Base-by-base conservation (phyloP, 2,329 filamentous ascomycete genomes). In the Sphaerulina vaccinii region DNA sequence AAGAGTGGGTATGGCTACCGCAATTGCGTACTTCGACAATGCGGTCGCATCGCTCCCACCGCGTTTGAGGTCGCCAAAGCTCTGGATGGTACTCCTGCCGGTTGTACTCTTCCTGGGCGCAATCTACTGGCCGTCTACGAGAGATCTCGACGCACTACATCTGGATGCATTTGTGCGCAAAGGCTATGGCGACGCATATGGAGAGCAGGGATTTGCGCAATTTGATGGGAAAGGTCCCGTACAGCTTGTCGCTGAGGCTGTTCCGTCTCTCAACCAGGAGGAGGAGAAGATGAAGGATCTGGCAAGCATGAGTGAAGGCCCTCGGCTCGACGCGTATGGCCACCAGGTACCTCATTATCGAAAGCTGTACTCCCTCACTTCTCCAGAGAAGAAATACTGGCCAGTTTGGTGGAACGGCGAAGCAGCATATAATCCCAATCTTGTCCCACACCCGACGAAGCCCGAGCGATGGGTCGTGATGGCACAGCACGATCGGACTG, bases 401-500 rank as follows among this genome's bases (percentile, higher is more conserved):
- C 55, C 58, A 21, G 73, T 83, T 62, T 65, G 71, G 13, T 80
- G 83, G 55, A 71, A 68, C 9, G 64, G 65, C 27, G 59, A 70
- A 5, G 49, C 60, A 5, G 70, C 71, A 24, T 73, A 78, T 51
- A 83, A 83, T 53, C 79, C 81, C 13, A 83, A 79, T 64, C 75
- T 83, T 56, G 73, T 83, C 33, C 79, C 81, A 0, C 81, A 83
- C 60, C 79, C 79, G 2, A 66, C 61, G 1, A 61, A 71, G 5
- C 65, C 71, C 2, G 64, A 79, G 35, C 76, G 71, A 1, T 83
- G 74, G 72, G 74, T 78, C 53, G 71, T 82, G 19, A 71, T 79
- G 3, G 61, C 59, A 7, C 59, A 61, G 42, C 39, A 50, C 9
- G 50, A 69, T 16, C 65, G 69, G 10, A 55, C 56, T 18, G 47